Evolutionary conservation across 1,284 basidiomycete species (phyloP), one percentile per base, ranked within the genome.

Genomic region (Rhodotorula sp.): DNA sequence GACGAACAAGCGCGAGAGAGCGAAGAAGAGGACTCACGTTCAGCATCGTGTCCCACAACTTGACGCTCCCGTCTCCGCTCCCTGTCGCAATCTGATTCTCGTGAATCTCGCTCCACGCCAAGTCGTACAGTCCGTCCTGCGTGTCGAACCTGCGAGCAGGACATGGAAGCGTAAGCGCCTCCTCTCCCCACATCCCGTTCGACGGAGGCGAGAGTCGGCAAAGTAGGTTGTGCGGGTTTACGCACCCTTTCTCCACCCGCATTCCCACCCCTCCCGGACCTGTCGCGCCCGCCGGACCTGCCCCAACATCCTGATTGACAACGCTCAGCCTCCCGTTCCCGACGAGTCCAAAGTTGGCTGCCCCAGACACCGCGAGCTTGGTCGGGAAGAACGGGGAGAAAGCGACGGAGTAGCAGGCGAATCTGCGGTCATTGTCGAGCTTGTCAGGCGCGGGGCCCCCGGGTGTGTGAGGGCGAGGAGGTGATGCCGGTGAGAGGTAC

Each of bases 261-360:
- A 44, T 44, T 3, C 11, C 54, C 15, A 70, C 44, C 8, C 64
- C 68, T 0, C 8, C 40, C 18, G 57, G 13, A 1, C 24, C 26
- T 13, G 18, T n/a, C 51, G n/a, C n/a, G 16, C 22, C 28, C 10
- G 50, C 50, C 0, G 26, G 11, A 6, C 55, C 60, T 18, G n/a
- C 24, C 48, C 46, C n/a, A 9, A 31, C 58, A 26, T 69, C 53
- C 31, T 65, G 65, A 54, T 20, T 58, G 28, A 52, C 24, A 34
- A 94, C 80, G 79, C 92, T 89, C 55, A 95, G 80, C 40, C 92
- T 84, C 2, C 95, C 95, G 80, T 97, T 97, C 24, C 95, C 95
- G 34, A 98, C 89, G 8, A 98, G 84, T 4, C 95, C 94, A 80
- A 92, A 98, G 81, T 98, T 98, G 47, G 94, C 92, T 0, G 93